Base-by-base conservation (phyloP, 208 protist species). In the Porcisia hertigi region DNA sequence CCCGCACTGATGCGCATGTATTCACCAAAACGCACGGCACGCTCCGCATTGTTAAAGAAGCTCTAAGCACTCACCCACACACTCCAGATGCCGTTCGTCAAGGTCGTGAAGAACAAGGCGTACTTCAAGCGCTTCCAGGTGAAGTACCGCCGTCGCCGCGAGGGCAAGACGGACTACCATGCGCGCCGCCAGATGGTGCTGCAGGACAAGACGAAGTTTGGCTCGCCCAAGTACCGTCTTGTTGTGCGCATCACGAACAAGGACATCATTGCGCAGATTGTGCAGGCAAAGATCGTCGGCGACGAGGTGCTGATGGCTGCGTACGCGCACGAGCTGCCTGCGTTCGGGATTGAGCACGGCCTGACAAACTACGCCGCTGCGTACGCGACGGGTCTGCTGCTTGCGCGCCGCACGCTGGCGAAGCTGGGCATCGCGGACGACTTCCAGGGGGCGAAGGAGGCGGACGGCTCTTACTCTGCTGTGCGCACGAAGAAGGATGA, bases 51-150 rank as follows among this genome's bases (percentile, higher is more conserved):
- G 30, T 30, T 7, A 7, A 25, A 30, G 25, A 39, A 39, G 14
- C 34, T 65, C 47, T 30, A 41, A 58, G 11, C 1, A 34, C 47
- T 20, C 66, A 25, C 23, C 30, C 25, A 49, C 66, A 0, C 66
- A 41, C 55, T 71, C 49, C 34, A 73, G 60, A 96, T 96, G 92
- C 88, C 92, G 77, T 96, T 96, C 76, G 92, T 96, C 23, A 96
- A 96, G 89, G 83, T 96, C 77, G 90, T 94, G 76, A 96, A 96
- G 92, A 96, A 93, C 88, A 97, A 95, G 88, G 89, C 90, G 85
- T 99, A 99, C 95, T 99, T 99, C 98, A 99, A 99, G 91, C 92
- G 98, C 83, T 99, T 92, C 89, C 98, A 99, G 94, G 97, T 99
- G 80, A 92, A 99, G 91, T 99, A 98, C 95, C 92, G 98, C 87